These are phyloP conservation scores for Phialocephala subalpina DNA, from an alignment of 2,329 filamentous ascomycete genomes.

Conservation along the genomic window DNA sequence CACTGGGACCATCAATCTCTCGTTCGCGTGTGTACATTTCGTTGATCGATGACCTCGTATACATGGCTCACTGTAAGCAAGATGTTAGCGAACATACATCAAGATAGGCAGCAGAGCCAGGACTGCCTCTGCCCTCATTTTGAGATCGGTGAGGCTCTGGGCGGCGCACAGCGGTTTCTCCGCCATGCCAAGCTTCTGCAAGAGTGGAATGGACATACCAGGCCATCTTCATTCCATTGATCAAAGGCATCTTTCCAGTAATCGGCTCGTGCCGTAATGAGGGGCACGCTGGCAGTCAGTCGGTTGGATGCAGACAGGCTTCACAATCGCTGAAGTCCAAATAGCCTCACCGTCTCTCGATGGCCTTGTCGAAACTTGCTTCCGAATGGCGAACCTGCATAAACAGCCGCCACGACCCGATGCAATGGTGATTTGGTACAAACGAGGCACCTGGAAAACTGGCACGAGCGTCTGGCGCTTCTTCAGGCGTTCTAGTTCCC, in stretches of 20 bases:
- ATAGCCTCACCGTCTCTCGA: conserved; percentile 32
- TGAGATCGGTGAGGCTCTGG: conserved; percentile 28
- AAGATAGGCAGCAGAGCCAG: not conserved
- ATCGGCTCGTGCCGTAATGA: conserved; percentile 22
- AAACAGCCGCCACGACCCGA: conserved; percentile 25
- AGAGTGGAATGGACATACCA: conserved; percentile 60
- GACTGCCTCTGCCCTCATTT: not conserved
- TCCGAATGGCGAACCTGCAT: conserved; percentile 27
- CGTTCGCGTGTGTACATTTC: conserved; percentile 73
- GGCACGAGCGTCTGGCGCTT: conserved; percentile 27
- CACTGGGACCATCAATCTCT: conserved; percentile 74
- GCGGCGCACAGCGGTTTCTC: conserved; percentile 6
- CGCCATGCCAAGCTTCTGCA: conserved; percentile 22
- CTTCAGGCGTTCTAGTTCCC: conserved; percentile 25
- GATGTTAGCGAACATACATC: conserved; percentile 31
- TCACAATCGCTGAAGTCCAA: conserved; percentile 31
- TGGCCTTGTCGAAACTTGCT: conserved; percentile 27
- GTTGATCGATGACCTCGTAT: conserved; percentile 80
- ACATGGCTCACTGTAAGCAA: conserved; percentile 67
- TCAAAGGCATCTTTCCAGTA: conserved; percentile 64
- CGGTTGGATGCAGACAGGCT: conserved; percentile 30
- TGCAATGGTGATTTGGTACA: conserved; percentile 21
- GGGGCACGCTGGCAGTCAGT: conserved; percentile 21
- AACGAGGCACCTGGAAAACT: conserved; percentile 23
- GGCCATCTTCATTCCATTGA: conserved; percentile 77